Percentiles rank a stretch among this genome's conserved stretches.
Evolutionary conservation across 176 grass and related monocot genomes (phyloP).

Genomic region (Phyllostachys edulis): DNA sequence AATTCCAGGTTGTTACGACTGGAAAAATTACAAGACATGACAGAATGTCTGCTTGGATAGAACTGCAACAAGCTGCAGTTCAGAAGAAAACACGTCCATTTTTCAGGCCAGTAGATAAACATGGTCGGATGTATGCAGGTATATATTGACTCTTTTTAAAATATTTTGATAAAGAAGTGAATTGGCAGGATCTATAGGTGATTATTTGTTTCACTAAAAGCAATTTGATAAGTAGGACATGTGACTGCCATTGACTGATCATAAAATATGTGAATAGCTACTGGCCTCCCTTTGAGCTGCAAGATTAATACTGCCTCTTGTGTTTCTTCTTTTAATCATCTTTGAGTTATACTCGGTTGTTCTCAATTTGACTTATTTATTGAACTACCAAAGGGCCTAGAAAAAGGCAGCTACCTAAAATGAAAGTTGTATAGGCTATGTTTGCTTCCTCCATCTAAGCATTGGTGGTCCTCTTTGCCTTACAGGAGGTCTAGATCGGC

Average conservation of each 20-base stretch:
- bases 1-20: constrained; percentile 72
- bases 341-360: neutral
- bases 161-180: constrained; percentile 20
- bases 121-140: constrained; percentile 93
- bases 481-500: constrained; percentile 78
- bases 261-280: constrained; percentile 26
- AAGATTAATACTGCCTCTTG: neutral
- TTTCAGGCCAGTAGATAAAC: constrained; percentile 75
- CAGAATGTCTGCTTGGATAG: constrained; percentile 61
- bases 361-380: neutral
- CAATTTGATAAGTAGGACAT: constrained; percentile 17
- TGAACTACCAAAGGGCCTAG: neutral
- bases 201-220: constrained; percentile 9
- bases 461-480: constrained; percentile 2
- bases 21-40: constrained; percentile 75
- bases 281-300: neutral
- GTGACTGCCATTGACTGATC: neutral
- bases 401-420: neutral
- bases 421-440: neutral
- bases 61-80: constrained; percentile 67
- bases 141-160: constrained; percentile 22
- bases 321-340: neutral
- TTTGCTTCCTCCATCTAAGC: constrained; percentile 6
- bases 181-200: neutral
- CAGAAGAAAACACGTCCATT: constrained; percentile 78